Evolutionary conservation across 768 basidiomycete genomes (phyloP), one percentile per base, ranked within the genome.

Genomic region (Mycena galopus): DNA sequence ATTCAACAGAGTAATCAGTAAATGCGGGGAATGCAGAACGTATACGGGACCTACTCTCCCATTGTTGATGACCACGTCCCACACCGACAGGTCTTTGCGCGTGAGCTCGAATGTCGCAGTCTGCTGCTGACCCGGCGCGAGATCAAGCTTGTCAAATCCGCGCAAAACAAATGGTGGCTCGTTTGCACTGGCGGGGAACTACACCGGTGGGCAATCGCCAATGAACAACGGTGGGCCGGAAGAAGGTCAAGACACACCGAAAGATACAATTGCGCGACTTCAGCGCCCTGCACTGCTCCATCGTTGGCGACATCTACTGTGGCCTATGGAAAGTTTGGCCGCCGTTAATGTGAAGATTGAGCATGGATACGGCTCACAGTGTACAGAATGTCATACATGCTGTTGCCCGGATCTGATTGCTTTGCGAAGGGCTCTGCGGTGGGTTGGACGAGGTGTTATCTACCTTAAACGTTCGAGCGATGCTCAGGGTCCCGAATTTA

Each of bases 91-190:
- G 27, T 70, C 69, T 47, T 70, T 70, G 44, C 63, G 69, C 7
- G 62, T 70, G 30, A 70, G 56, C 56, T 70, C 62, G 25, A 70
- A 70, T 9, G 44, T 64, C 25, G 69, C 69, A 4, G 56, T 64
- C 23, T 50, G 21, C 0, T 30, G 23, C 57, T 70, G n/a, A 0
- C 69, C 69, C 27, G 69, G 69, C 19, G 44, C 55, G 2, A 70
- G 33, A 70, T 64, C 62, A 14, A 70, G 62, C 33, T 70, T 70
- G 62, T 70, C 69, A 47, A 65, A 70, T 6, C 69, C 69, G 27
- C 69, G 69, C 42, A 70, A 63, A n/a, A 64, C 33, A 14, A 37
- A 37, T 11, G 44, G 62, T 42, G 69, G 69, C 16, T 70, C 56
- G 33, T 59, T 21, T 58, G 58, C 63, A 44, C 56, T 70, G n/a